Evolutionary conservation across 2,329 filamentous ascomycete species (phyloP).

Genomic region (Byssochlamys sp.): DNA sequence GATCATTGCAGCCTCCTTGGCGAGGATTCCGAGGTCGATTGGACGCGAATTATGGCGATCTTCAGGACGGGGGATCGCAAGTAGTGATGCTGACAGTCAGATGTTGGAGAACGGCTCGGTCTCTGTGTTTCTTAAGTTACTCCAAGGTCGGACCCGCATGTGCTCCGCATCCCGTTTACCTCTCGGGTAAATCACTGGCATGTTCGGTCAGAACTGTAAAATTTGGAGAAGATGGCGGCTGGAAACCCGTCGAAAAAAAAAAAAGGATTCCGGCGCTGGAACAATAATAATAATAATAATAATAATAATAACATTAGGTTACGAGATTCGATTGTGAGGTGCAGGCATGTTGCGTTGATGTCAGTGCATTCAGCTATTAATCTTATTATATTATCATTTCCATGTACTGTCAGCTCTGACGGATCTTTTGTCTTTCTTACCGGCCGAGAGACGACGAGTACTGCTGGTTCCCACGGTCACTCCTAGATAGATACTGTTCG

Average conservation of each 20-base stretch:
- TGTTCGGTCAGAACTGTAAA: background rate
- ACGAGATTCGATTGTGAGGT: too few species aligned
- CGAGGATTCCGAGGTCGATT: background rate
- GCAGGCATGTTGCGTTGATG: too few species aligned
- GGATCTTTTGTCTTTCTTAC: too few species aligned
- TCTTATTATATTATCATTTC: too few species aligned
- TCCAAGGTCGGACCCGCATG: background rate
- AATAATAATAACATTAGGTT: too few species aligned
- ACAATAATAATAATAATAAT: too few species aligned
- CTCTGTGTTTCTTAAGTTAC: background rate
- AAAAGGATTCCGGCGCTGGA: background rate
- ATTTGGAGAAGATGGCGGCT: background rate
- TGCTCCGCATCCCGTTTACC: background rate
- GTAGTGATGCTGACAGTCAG: background rate
- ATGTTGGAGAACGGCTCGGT: background rate
- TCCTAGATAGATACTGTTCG: too few species aligned
- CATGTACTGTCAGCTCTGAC: too few species aligned
- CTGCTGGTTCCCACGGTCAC: too few species aligned
- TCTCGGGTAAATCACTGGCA: background rate
- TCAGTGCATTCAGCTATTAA: too few species aligned
- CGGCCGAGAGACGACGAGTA: too few species aligned
- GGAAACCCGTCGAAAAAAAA: background rate
- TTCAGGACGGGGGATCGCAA: background rate
- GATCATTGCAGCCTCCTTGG: background rate
- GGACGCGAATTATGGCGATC: background rate